phyloP scores from a whole-genome alignment of 129 eudicot genomes.

The Chrysanthemum makinoi region DNA sequence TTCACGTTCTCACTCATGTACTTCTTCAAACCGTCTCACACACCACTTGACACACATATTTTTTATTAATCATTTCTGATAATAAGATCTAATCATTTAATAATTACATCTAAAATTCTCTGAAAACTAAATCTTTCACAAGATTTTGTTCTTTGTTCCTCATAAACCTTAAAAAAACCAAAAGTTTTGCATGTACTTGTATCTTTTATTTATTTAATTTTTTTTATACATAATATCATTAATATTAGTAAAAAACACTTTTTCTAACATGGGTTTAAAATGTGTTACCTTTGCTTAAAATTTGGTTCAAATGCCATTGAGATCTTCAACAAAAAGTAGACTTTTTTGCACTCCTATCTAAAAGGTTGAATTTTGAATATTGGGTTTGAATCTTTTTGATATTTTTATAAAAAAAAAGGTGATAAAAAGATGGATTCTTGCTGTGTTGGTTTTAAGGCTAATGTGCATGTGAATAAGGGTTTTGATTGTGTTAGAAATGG shows the following conservation, averaged over 20 bases:
- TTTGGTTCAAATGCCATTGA: constrained; percentile 19
- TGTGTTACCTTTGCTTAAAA: constrained; percentile 18
- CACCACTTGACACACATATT: constrained; percentile 18
- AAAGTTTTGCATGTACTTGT: constrained; percentile 2
- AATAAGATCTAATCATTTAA: constrained; percentile 20
- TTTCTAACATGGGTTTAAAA: constrained; percentile 3
- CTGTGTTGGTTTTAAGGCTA: constrained; percentile 42
- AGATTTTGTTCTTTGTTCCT: constrained; percentile 23
- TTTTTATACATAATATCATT: background rate
- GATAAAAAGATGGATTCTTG: constrained; percentile 54
- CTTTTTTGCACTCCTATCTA: constrained; percentile 3
- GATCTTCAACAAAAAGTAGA: constrained; percentile 22
- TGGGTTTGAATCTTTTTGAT: constrained; percentile 26
- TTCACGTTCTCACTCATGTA: constrained; percentile 25
- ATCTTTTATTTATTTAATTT: background rate
- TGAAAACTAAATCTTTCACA: constrained; percentile 21
- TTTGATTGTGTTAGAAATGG: constrained; percentile 24
- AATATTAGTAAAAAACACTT: constrained; percentile 13
- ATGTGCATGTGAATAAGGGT: constrained; percentile 33
- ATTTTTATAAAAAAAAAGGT: background rate
- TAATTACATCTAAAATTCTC: constrained; percentile 25
- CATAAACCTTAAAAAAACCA: constrained; percentile 19
- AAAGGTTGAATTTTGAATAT: constrained; percentile 13
- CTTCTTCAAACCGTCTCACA: constrained; percentile 24
- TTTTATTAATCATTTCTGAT: constrained; percentile 16